A percentile compares a stretch with the other conserved stretches of the same genome.
These are phyloP conservation scores for Termitomyces sp. DNA, from an alignment of 768 basidiomycete genomes.

Conservation along the genomic window DNA sequence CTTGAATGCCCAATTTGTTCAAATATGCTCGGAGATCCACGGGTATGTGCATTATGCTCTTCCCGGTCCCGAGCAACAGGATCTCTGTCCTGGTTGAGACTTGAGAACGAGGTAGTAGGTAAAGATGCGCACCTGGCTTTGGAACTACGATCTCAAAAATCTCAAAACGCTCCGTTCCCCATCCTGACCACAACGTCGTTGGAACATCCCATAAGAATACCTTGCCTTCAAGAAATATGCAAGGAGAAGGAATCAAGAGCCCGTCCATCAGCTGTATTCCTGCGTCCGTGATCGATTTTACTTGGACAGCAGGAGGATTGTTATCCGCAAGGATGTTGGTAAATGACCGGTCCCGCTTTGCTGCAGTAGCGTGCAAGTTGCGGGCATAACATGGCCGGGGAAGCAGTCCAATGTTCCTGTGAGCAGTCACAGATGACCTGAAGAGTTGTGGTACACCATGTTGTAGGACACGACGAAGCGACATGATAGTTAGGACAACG, in stretches of 20 bases:
- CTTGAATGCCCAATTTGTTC: conserved; percentile 73
- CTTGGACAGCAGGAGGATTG: conserved; percentile 64
- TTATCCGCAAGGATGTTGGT: conserved; percentile 74
- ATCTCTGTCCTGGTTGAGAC: conserved; percentile 55
- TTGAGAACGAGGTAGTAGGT: background rate
- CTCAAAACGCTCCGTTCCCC: conserved; percentile 70
- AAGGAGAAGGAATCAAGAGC: conserved; percentile 68
- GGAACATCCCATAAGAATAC: conserved; percentile 91
- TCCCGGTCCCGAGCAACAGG: conserved; percentile 84
- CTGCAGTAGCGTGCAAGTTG: conserved; percentile 14
- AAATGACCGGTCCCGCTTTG: conserved; percentile 32
- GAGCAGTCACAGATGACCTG: background rate
- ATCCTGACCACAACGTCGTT: conserved; percentile 54
- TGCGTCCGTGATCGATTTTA: conserved; percentile 53
- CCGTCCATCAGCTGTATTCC: conserved; percentile 79
- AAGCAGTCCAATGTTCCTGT: background rate
- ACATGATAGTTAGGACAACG: conserved; percentile 6
- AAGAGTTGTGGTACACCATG: background rate
- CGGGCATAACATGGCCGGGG: conserved; percentile 1
- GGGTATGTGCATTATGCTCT: conserved; percentile 64
- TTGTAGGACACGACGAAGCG: conserved; percentile 7
- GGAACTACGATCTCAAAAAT: conserved; percentile 81
- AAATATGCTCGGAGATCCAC: conserved; percentile 60
- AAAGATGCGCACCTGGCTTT: conserved; percentile 66
- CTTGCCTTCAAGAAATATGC: conserved; percentile 81